Base-by-base conservation (phyloP, 352 stramenopile species). In the Globisporangium polare region DNA sequence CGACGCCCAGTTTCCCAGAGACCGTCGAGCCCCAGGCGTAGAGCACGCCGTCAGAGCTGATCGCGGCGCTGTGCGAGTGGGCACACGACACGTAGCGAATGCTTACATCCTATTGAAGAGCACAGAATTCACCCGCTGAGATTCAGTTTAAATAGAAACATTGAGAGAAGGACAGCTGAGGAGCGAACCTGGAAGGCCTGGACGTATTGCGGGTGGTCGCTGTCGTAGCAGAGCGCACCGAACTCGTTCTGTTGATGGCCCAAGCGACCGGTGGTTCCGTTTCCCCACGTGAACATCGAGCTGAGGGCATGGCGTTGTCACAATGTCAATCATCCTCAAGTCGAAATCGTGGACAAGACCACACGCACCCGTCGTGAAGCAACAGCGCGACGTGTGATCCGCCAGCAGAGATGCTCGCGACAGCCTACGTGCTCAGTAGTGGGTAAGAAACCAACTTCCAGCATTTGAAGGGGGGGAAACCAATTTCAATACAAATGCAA, bases 271-370 rank as follows among this genome's bases (percentile, higher is more conserved):
- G 73, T 89, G 7, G 76, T 64, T 22, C 90, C 88, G 20, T 94
- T 77, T 17, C 92, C 93, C 81, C 90, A 98, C 17, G 89, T 96
- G 67, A 97, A 98, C n/a, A 98, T 54, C 31, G 77, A 78, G 9
- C 80, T 89, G 43, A 3, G 17, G 15, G 17, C 5, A n/a, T 13
- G 5, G 39, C 20, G 39, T 45, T 22, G 39, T 45, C 39, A 8
- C 5, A n/a, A 20, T 22, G 2, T 0, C 22, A 13, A 58, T 60
- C 45, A 53, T 5, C 10, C 37, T 5, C n/a, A 15, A 27, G 31
- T 12, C 31, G 20, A 9, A 20, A n/a, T n/a, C n/a, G 22, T 42
- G 51, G 45, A 31, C 26, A 5, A 31, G 10, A 1, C 5, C 26
- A 53, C 3, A 42, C 47, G 12, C 80, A 93, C 69, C 91, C 91